phyloP scores from a whole-genome alignment of 2,329 filamentous ascomycete genomes.

The Fusarium longipes region DNA sequence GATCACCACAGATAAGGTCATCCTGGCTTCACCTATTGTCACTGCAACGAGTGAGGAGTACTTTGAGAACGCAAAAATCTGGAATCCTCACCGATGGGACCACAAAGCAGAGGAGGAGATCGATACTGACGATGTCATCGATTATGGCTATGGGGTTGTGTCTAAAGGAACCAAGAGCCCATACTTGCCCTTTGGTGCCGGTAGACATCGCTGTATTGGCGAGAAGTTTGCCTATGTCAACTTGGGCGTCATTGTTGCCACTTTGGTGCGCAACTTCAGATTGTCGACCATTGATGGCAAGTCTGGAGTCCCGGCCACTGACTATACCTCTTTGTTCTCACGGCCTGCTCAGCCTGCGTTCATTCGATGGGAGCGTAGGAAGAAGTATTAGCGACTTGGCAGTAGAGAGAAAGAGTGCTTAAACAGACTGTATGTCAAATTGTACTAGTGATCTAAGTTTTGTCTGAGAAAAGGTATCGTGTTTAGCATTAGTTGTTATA shows the following conservation, averaged over 20 bases:
- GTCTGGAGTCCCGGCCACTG: slow-evolving; percentile 69
- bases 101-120: slow-evolving; percentile 18
- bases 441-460: too few relatives aligned
- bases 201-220: slow-evolving; percentile 78
- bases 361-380: slow-evolving; percentile 51
- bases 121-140: slow-evolving; percentile 34
- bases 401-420: neutral
- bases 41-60: slow-evolving; percentile 63
- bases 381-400: neutral
- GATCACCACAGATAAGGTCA: slow-evolving; percentile 62
- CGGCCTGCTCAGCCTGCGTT: slow-evolving; percentile 50
- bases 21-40: slow-evolving; percentile 58
- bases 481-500: too few relatives aligned
- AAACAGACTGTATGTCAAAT: neutral
- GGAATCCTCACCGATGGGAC: slow-evolving; percentile 51
- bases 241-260: slow-evolving; percentile 71
- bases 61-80: slow-evolving; percentile 60
- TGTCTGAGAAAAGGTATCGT: too few relatives aligned
- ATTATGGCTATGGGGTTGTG: slow-evolving; percentile 49
- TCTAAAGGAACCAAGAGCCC: slow-evolving; percentile 52
- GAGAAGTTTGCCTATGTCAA: slow-evolving; percentile 82
- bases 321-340: slow-evolving; percentile 66
- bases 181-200: slow-evolving; percentile 77
- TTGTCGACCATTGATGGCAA: slow-evolving; percentile 67
- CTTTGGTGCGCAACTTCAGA: slow-evolving; percentile 70